phyloP scores from a whole-genome alignment of 202 grass and related monocot genomes.

The Hordeum pubiflorum region DNA sequence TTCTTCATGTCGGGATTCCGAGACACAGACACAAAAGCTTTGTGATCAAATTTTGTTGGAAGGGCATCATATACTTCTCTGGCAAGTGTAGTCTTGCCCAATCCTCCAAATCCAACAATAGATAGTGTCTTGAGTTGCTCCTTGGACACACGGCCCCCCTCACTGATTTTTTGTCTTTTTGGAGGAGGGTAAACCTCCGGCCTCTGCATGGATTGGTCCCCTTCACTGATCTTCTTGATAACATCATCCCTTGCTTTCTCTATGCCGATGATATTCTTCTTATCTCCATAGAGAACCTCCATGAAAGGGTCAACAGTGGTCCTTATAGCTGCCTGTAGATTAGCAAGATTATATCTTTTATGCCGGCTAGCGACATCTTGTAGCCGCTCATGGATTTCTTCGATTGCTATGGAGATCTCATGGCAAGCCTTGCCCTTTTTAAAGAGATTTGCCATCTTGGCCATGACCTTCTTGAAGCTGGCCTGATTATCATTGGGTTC shows the following conservation, averaged over 20 bases:
- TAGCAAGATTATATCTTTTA: not conserved
- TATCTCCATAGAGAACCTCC: too few species aligned
- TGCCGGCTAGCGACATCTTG: not conserved
- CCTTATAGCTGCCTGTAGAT: not conserved
- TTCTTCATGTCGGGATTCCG: not conserved
- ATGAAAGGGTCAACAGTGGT: not conserved
- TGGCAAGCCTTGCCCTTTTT: not conserved
- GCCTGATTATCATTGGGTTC: too few species aligned
- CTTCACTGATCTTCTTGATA: too few species aligned
- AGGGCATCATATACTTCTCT: not conserved
- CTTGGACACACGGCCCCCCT: not conserved
- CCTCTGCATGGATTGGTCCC: too few species aligned
- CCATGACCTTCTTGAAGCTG: not conserved
- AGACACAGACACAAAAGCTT: not conserved
- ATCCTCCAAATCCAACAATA: not conserved
- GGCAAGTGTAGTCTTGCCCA: not conserved
- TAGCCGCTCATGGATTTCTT: not conserved
- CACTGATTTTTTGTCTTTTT: too few species aligned
- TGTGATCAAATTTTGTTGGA: not conserved
- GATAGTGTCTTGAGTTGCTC: not conserved
- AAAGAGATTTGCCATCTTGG: not conserved
- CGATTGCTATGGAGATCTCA: not conserved
- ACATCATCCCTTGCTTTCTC: too few species aligned
- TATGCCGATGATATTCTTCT: too few species aligned
- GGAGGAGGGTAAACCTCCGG: too few species aligned